phyloP scores from a whole-genome alignment of 768 basidiomycete genomes.

The Russula lepida region DNA sequence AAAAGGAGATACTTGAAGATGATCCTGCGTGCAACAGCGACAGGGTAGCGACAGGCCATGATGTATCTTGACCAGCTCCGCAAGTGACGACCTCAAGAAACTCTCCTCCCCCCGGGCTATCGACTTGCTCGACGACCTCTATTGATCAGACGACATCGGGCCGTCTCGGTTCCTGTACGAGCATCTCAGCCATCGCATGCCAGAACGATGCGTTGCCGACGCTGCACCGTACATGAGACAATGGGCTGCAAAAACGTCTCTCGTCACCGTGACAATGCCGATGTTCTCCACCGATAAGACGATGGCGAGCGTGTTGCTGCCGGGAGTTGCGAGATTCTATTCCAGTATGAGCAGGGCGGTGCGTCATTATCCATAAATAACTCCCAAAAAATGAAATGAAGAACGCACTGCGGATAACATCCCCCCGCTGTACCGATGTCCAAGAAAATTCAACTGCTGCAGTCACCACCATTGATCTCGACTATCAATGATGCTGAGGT shows the following conservation, averaged over 20 bases:
- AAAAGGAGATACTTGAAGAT: too few relatives aligned
- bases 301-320: conserved; percentile 82
- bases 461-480: too few relatives aligned
- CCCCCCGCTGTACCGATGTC: too few relatives aligned
- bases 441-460: too few relatives aligned
- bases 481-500: too few relatives aligned
- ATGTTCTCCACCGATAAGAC: conserved; percentile 89
- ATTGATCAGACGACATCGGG: conserved; percentile 95
- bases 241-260: conserved; percentile 77
- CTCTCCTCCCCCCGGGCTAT: conserved; percentile 78
- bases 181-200: conserved; percentile 64
- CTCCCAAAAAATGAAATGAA: neutral
- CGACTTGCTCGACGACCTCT: conserved; percentile 98
- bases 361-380: neutral
- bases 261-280: conserved; percentile 69
- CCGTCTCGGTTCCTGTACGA: conserved; percentile 52
- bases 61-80: conserved; percentile 77
- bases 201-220: conserved; percentile 41
- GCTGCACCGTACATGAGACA: conserved; percentile 30
- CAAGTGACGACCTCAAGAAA: conserved; percentile 76
- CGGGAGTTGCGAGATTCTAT: conserved; percentile 80
- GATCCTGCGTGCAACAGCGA: neutral
- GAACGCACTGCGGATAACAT: conserved; percentile 74
- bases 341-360: neutral
- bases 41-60: too few relatives aligned